These are phyloP conservation scores for Pseudogymnoascus sp. DNA, from an alignment of 2,329 filamentous ascomycete species.

Conservation along the genomic window DNA sequence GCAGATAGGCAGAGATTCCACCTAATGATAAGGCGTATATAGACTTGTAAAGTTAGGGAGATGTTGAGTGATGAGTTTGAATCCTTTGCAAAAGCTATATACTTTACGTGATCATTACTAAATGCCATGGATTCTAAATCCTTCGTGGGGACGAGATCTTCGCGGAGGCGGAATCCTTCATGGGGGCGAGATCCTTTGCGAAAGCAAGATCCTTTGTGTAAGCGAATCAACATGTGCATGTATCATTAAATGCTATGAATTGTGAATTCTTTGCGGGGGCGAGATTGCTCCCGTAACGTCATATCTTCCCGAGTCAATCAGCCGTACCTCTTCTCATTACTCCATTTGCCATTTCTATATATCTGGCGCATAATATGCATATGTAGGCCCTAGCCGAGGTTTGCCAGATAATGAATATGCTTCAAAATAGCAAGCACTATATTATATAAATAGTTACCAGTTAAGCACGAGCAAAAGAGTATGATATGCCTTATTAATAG, in stretches of 20 bases:
- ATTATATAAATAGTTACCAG: neutral
- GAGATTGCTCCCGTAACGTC: neutral
- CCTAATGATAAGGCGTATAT: no score
- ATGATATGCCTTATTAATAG: neutral
- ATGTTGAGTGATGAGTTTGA: no score
- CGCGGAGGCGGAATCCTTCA: no score
- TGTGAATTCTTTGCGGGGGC: neutral
- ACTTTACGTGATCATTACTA: no score
- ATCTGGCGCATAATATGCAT: neutral
- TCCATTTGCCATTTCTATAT: no score
- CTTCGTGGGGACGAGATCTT: no score
- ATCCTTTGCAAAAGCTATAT: no score
- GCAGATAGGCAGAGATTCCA: no score
- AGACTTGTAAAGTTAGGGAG: no score
- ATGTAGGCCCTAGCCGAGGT: neutral
- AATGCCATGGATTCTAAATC: no score
- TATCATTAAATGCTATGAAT: neutral
- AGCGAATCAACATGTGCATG: neutral
- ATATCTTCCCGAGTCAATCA: neutral
- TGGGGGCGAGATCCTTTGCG: no score
- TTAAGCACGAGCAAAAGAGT: neutral
- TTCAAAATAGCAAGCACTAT: neutral
- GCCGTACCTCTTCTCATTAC: no score
- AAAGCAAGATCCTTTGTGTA: neutral
- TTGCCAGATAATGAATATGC: neutral